A percentile compares a stretch with the other conserved stretches of the same genome.
Evolutionary conservation across 2,329 filamentous ascomycete genomes (phyloP).

Genomic region (Xylariaceae sp.): DNA sequence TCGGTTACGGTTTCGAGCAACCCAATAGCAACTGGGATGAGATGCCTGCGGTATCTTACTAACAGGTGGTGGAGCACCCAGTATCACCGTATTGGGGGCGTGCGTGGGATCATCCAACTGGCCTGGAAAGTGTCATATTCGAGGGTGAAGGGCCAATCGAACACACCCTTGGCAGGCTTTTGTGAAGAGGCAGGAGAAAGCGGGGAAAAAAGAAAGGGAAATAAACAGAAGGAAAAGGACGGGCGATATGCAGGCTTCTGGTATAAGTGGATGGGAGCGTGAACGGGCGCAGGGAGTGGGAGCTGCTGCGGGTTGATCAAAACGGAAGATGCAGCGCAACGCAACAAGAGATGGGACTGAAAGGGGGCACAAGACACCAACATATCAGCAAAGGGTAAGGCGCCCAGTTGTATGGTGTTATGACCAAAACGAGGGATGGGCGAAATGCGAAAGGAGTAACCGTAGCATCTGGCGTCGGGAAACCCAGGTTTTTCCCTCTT

Average conservation of each 20-base stretch:
- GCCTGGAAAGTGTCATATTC: constrained; percentile 21
- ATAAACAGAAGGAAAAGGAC: constrained; percentile 1
- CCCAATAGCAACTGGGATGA: neutral
- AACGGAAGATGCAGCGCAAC: constrained; percentile 21
- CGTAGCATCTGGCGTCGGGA: neutral
- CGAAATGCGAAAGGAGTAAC: constrained; percentile 1
- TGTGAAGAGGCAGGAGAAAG: neutral
- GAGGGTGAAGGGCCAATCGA: constrained; percentile 22
- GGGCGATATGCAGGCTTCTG: constrained; percentile 14
- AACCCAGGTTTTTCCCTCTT: neutral
- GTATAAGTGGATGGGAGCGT: constrained; percentile 11
- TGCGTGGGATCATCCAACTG: constrained; percentile 33
- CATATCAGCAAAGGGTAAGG: neutral
- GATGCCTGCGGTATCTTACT: constrained; percentile 5
- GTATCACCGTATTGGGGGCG: constrained; percentile 30
- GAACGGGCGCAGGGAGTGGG: constrained; percentile 1
- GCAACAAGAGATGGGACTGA: constrained; percentile 11
- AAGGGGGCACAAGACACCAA: neutral
- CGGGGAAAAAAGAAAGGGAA: neutral
- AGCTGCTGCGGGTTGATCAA: constrained; percentile 21
- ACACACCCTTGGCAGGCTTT: constrained; percentile 9
- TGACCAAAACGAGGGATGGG: constrained; percentile 8
- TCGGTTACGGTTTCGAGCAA: neutral
- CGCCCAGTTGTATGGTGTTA: neutral
- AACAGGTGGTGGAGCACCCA: constrained; percentile 28